These are phyloP conservation scores for Boletales sp. DNA, from an alignment of 768 basidiomycete species.

Conservation along the genomic window DNA sequence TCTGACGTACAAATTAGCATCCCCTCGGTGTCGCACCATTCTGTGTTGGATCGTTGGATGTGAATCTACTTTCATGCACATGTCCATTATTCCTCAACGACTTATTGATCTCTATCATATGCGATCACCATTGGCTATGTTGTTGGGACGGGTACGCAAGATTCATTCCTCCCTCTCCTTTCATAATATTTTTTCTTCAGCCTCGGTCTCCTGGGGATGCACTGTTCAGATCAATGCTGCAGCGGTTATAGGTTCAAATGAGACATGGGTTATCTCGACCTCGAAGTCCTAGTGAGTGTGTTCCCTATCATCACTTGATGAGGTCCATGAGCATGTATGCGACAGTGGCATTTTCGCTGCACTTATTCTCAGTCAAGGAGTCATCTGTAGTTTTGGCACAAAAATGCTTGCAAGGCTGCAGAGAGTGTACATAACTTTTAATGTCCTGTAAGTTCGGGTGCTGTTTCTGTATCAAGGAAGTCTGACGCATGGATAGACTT, in stretches of 20 bases:
- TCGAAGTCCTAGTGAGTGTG: conserved; percentile 43
- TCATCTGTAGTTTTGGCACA: conserved; percentile 64
- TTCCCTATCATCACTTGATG: conserved; percentile 24
- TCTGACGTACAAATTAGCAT: conserved; percentile 57
- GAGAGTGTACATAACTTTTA: conserved; percentile 41
- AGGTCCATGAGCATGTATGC: conserved; percentile 35
- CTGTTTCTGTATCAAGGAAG: background rate
- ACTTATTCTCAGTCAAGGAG: conserved; percentile 56
- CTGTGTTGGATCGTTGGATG: conserved; percentile 70
- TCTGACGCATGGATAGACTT: conserved; percentile 3
- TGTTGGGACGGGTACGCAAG: conserved; percentile 30
- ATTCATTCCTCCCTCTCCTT: background rate
- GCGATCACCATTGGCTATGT: conserved; percentile 51
- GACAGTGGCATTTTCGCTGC: conserved; percentile 60
- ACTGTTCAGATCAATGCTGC: conserved; percentile 63
- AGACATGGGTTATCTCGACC: conserved; percentile 32
- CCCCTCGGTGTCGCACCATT: conserved; percentile 51
- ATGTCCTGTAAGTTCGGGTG: conserved; percentile 32
- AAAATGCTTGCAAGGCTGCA: conserved; percentile 66
- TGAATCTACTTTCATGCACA: conserved; percentile 23
- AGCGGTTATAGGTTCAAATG: conserved; percentile 47
- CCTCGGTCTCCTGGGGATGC: conserved; percentile 63
- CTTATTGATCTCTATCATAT: conserved; percentile 23
- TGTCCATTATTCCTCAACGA: background rate
- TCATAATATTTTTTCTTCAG: conserved; percentile 20